These are phyloP conservation scores for Coccomyxa sp. DNA, from an alignment of 139 green algal species.

Conservation along the genomic window DNA sequence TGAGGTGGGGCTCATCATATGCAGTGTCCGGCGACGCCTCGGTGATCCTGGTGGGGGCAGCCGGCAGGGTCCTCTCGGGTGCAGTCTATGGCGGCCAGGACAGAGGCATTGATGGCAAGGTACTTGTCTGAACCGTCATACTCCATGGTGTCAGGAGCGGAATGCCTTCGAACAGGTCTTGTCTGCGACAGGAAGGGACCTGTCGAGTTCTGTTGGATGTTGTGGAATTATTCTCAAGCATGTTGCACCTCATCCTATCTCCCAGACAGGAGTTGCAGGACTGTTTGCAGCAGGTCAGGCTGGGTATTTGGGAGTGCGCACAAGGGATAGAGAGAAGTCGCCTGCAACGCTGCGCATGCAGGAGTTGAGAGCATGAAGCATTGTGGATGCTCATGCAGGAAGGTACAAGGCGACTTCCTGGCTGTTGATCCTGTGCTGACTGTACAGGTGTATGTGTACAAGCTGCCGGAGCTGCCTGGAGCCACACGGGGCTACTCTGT, in stretches of 20 bases:
- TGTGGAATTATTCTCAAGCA: too few relatives aligned
- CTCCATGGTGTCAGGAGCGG: neutral
- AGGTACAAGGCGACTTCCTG: too few relatives aligned
- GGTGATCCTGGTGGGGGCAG: neutral
- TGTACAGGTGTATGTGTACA: neutral
- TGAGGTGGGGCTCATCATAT: neutral
- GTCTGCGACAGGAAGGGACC: neutral
- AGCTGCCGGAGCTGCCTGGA: neutral
- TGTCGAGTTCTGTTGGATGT: neutral
- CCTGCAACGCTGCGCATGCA: neutral
- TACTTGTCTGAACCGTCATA: neutral
- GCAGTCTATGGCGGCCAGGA: neutral
- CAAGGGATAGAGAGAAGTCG: too few relatives aligned
- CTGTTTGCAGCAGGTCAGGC: neutral
- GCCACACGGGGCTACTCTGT: neutral
- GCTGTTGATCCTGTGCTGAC: too few relatives aligned
- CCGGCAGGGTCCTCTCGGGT: neutral
- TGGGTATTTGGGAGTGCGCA: neutral
- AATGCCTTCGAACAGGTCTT: neutral
- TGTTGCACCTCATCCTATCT: neutral
- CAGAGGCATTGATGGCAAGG: neutral
- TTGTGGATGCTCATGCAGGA: neutral
- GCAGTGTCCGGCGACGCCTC: neutral
- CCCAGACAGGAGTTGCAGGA: neutral
- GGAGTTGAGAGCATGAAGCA: neutral